These are phyloP conservation scores for Schwanniomyces polymorphus DNA, from an alignment of 805 yeast genomes.

Conservation along the genomic window DNA sequence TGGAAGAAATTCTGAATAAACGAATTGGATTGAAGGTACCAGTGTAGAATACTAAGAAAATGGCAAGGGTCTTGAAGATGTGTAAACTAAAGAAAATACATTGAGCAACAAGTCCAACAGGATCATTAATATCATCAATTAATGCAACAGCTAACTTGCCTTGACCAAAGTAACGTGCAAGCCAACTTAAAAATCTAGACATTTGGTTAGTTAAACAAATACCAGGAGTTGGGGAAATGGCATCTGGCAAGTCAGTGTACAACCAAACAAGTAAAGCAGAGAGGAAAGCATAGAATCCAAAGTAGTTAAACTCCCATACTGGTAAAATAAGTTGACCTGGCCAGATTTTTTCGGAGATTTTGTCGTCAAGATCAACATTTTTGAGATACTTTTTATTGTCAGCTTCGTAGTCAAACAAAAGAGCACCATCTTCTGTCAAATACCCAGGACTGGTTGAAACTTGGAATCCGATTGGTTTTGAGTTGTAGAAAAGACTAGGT, in stretches of 20 bases:
- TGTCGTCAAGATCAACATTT: conserved; percentile 45
- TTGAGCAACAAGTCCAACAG: conserved; percentile 50
- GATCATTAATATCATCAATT: conserved; percentile 46
- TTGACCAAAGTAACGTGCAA: conserved; percentile 35
- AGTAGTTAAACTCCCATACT: conserved; percentile 54
- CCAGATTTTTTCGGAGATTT: conserved; percentile 64
- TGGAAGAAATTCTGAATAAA: conserved; percentile 29
- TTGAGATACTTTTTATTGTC: conserved; percentile 42
- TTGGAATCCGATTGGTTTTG: conserved; percentile 62
- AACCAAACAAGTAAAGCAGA: conserved; percentile 65
- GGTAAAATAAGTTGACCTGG: conserved; percentile 91
- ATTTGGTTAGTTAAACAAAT: conserved; percentile 69
- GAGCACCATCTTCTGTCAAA: conserved; percentile 78
- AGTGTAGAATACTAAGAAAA: conserved; percentile 58
- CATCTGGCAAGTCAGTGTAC: conserved; percentile 91
- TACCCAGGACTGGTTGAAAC: conserved; percentile 73
- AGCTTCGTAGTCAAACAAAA: conserved; percentile 67
- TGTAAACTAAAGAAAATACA: conserved; percentile 73
- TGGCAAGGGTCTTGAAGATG: conserved; percentile 53
- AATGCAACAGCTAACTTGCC: conserved; percentile 46
- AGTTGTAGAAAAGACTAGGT: conserved; percentile 74
- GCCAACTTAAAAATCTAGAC: conserved; percentile 17
- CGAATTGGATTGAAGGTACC: conserved; percentile 79
- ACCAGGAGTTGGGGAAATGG: conserved; percentile 90
- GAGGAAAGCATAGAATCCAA: conserved; percentile 40